Base-by-base conservation (phyloP, 2,329 filamentous ascomycete genomes). In the Ophiocordyceps robertsii region DNA sequence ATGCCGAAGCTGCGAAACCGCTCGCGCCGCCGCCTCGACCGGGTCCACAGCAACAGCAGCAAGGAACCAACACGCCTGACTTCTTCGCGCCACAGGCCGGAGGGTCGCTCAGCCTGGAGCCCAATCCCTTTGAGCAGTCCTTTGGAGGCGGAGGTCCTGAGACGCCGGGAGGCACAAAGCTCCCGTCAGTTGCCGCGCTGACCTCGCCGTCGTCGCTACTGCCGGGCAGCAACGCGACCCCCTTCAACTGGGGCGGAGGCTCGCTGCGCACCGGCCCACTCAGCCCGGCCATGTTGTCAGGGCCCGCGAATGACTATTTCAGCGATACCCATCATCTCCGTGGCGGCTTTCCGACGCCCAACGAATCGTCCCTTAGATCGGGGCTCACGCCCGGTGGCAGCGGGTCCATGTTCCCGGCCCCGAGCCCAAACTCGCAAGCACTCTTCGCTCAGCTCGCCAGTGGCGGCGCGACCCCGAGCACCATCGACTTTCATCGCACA, bases 101-200 rank as follows among this genome's bases (percentile, higher is more conserved):
- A 53, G 69, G 65, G 51, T 73, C 70, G 42, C 63, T 88, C 58
- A 81, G 76, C 53, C 75, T 84, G 60, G 92, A 96, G 68, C 88
- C 88, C 46, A 96, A 98, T 63, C 90, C 92, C 9, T 96, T 98
- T 56, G 92, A 96, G 61, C 86, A 92, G 64, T 95, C 90, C 7
- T 98, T 98, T 60, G 80, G 75, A 51, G 69, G 69, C 40, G 66
- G 72, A 47, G 67, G 67, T 43, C 75, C 78, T 52, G 86, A 94
- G 60, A 94, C 90, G 29, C 88, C 90, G 14, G 84, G 86, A 52
- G 82, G 77, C 49, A 80, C 77, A 45, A 82, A 95, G 56, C 70
- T 98, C 48, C 92, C 92, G 40, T 84, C 89, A 14, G 88, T 96
- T 52, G 88, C 88, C 38, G 77, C 88, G 48, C 74, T 98, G 54